Conservation (phyloP, 768 basidiomycete species). For the Lactarius vividus region DNA sequence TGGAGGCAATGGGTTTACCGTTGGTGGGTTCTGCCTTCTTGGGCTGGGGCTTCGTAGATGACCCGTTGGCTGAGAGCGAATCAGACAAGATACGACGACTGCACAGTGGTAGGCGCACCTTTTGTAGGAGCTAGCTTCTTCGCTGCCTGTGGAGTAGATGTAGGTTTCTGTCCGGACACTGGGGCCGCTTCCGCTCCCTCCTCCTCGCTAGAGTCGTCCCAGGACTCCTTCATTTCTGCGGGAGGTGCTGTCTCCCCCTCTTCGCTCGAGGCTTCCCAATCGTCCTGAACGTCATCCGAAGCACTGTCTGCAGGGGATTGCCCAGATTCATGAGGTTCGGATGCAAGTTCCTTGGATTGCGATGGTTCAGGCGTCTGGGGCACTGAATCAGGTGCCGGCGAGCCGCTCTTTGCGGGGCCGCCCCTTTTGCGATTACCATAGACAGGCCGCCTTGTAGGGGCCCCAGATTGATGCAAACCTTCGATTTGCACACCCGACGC, state of each 20-base stretch:
- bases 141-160: background rate
- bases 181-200: conserved; percentile 37
- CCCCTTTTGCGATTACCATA: conserved; percentile 87
- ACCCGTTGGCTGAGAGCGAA: conserved; percentile 16
- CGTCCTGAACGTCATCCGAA: conserved; percentile 34
- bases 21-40: conserved; percentile 9
- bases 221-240: conserved; percentile 31
- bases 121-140: conserved; percentile 11
- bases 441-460: conserved; percentile 67
- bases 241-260: conserved; percentile 40
- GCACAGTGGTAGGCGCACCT: conserved; percentile 1
- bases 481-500: conserved; percentile 89
- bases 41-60: background rate
- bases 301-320: conserved; percentile 34
- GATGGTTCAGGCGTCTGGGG: conserved; percentile 35
- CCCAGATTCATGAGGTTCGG: conserved; percentile 26
- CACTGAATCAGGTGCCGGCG: conserved; percentile 53
- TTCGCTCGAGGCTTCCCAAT: conserved; percentile 71
- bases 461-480: conserved; percentile 66
- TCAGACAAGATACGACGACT: background rate
- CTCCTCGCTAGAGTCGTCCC: conserved; percentile 53
- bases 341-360: conserved; percentile 24
- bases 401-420: conserved; percentile 49
- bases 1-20: conserved; percentile 30
- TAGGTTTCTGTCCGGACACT: conserved; percentile 11